These are phyloP conservation scores for Musa troglodytarum DNA, from an alignment of 176 grass and related monocot genomes.

Conservation along the genomic window DNA sequence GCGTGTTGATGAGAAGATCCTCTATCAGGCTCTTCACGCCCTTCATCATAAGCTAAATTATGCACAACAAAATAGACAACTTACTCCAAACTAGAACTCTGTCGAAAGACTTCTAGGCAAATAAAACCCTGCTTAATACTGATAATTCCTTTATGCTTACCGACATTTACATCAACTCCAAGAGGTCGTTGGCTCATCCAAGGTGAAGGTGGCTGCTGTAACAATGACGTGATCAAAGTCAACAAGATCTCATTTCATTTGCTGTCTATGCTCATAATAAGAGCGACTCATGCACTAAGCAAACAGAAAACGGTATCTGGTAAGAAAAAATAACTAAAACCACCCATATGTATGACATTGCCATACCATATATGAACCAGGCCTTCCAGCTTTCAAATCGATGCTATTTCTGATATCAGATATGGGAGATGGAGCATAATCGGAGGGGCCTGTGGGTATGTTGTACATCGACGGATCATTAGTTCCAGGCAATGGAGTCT, in stretches of 20 bases:
- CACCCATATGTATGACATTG: not conserved
- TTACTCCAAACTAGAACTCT: not conserved
- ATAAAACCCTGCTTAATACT: not conserved
- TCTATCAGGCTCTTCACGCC: constrained; percentile 67
- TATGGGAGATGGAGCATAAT: constrained; percentile 26
- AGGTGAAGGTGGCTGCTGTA: constrained; percentile 66
- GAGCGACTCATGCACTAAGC: not conserved
- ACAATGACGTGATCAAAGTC: constrained; percentile 1
- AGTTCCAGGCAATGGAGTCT: constrained; percentile 22
- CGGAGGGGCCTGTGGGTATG: constrained; percentile 29
- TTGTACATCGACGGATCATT: constrained; percentile 20
- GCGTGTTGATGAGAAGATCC: constrained; percentile 38
- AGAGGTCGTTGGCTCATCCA: constrained; percentile 70
- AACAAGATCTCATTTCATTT: not conserved
- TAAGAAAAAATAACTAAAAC: not conserved
- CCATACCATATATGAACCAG: constrained; percentile 23
- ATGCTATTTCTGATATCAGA: constrained; percentile 22
- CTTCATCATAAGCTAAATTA: constrained; percentile 71
- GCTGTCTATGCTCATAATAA: not conserved
- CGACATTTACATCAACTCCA: constrained; percentile 91
- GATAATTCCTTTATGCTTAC: constrained; percentile 35
- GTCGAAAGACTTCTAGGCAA: too few species aligned
- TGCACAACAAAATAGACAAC: not conserved
- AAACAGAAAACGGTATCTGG: not conserved
- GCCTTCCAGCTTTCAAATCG: constrained; percentile 28